Evolutionary conservation across 805 yeast genomes (phyloP), one percentile per base, ranked within the genome.

Genomic region (Candida odintsovae): DNA sequence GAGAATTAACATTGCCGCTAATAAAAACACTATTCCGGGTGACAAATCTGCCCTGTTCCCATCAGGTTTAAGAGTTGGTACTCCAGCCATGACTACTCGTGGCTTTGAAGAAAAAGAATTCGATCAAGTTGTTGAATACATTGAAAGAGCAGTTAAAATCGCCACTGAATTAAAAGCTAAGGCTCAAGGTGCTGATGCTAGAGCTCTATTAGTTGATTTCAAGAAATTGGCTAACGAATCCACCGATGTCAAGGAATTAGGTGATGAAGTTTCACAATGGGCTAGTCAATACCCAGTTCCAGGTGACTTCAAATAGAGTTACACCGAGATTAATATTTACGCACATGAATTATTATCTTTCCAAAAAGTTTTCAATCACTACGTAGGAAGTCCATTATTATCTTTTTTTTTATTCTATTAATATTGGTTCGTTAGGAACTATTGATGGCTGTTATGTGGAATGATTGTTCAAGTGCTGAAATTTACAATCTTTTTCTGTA

Each of bases 1-100:
- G 73, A 82, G 85, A 65, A 82, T 87, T 61, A 90, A 92, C 78
- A 89, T 94, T 65, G 97, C 98, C 38, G 80, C 90, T 58, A 94
- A 94, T 82, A 94, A 94, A 75, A 94, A 94, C 80, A 84, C 99
- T 41, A 89, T 92, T 55, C 98, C 99, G 53, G 97, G 97, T 65
- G 99, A 92, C 73, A 88, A 86, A 71, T 86, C 95, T 40, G 98
- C 98, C 45, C 77, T 92, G 54, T 92, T 90, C 54, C 98, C 99
- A 66, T 92, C 95, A 60, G 99, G 99, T 67, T 81, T 92, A 55
- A 86, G 99, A 74, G 85, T 92, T 52, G 99, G 99, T 64, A 86
- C 99, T 43, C 99, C 99, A 55, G 97, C 97, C 48, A 92, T 92
- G 98, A 81, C 97, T 54, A 88, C 97, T 49, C 88, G 99, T 75